Evolutionary conservation across 139 green algal species (phyloP), one percentile per base, ranked within the genome.

Genomic region (Micractinium sp.): DNA sequence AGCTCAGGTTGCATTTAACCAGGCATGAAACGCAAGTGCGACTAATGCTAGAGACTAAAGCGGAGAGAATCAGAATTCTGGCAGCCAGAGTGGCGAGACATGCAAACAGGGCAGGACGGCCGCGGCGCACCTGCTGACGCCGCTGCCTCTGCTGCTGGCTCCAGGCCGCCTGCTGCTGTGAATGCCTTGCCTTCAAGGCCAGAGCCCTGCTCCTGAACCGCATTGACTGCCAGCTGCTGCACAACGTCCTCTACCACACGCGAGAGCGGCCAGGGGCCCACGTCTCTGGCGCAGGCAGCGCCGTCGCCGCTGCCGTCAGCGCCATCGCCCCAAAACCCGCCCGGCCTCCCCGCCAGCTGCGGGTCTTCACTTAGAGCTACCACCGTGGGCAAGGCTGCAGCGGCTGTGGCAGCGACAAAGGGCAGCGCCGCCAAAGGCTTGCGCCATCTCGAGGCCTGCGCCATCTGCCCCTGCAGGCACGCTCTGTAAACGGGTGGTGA

Each of bases 221-320:
- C 63, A 5, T 12, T 71, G 20, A 27, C 63, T 71, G 63, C 63
- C 63, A 71, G 63, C 63, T 71, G 63, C 63, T 73, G 15, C n/a
- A 86, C 18, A 16, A 56, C 39, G 18, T 75, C n/a, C 60, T 86
- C 81, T 60, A 86, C 31, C n/a, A 86, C n/a, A 15, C 81, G 81
- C n/a, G 81, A 86, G 31, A 86, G 56, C 31, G 81, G 22, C 81
- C 81, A 86, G 56, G 56, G 27, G 56, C 31, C 81, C 18, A 56
- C 29, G 74, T 14, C 74, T 63, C 16, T 35, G 38, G 36, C 22
- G 78, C 78, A 33, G 78, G 36, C 36, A 15, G 35, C 36, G 35
- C 31, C 81, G 81, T 33, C 39, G 56, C 56, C 60, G 81, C 81
- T 56, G 81, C 20, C 56, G 81, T 29, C 81, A 56, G 29, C 31